Evolutionary conservation across 2,329 filamentous ascomycete species (phyloP).

Genomic region (Aciculosporium take): DNA sequence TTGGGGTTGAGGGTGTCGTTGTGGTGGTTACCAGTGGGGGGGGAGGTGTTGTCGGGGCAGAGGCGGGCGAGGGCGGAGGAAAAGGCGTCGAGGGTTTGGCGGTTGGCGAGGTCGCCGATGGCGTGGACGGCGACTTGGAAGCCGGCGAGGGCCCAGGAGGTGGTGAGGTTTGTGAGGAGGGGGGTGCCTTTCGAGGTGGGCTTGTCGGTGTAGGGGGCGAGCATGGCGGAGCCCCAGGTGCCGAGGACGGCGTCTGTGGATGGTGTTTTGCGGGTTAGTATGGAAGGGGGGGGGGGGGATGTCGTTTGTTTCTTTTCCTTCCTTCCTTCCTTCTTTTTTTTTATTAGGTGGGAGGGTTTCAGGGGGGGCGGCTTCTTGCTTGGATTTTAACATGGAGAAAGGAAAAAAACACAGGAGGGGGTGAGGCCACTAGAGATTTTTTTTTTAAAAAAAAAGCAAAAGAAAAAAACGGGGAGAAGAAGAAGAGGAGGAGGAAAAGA

Average conservation of each 20-base stretch:
- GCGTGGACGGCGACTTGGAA: constrained; percentile 62
- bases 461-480: no score
- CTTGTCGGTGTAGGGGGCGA: constrained; percentile 54
- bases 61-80: constrained; percentile 37
- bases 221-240: constrained; percentile 56
- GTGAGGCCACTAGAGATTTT: no score
- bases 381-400: no score
- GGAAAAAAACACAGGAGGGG: neutral
- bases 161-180: constrained; percentile 42
- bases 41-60: constrained; percentile 27
- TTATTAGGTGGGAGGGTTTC: no score
- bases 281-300: no score
- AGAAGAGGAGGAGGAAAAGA: neutral
- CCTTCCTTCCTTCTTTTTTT: no score
- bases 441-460: no score
- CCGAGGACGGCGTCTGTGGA: constrained; percentile 51
- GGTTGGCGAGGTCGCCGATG: constrained; percentile 56
- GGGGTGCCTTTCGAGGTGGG: constrained; percentile 47
- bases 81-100: constrained; percentile 49
- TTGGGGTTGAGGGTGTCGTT: constrained; percentile 10
- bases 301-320: no score
- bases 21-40: constrained; percentile 38
- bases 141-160: constrained; percentile 43
- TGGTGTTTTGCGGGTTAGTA: neutral
- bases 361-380: no score